Evolutionary conservation across 768 basidiomycete species (phyloP).

Genomic region (Suillus discolor): DNA sequence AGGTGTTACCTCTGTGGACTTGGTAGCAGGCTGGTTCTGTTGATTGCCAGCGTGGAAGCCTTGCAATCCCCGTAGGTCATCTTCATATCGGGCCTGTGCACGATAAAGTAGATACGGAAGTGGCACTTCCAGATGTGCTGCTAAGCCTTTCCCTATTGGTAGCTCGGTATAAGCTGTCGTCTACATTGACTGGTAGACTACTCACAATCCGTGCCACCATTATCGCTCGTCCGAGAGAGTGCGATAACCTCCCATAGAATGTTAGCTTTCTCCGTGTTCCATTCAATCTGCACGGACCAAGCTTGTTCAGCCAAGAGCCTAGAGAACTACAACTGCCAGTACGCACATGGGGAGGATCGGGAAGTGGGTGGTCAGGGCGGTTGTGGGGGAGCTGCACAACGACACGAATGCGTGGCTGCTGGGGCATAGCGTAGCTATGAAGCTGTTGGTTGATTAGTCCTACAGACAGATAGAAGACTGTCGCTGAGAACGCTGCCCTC

Average conservation of each 20-base stretch:
- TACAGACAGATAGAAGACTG: background rate
- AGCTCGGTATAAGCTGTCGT: background rate
- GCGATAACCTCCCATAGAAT: slow-evolving; percentile 88
- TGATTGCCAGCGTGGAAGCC: slow-evolving; percentile 56
- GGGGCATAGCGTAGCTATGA: slow-evolving; percentile 20
- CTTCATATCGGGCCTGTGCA: slow-evolving; percentile 81
- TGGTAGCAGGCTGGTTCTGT: slow-evolving; percentile 30
- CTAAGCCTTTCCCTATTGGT: slow-evolving; percentile 76
- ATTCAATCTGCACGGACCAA: slow-evolving; percentile 63
- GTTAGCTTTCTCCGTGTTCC: slow-evolving; percentile 83
- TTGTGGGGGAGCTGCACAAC: slow-evolving; percentile 81
- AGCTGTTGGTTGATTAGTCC: background rate
- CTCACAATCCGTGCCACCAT: slow-evolving; percentile 79
- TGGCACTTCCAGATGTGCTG: slow-evolving; percentile 77
- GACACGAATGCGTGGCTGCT: slow-evolving; percentile 55
- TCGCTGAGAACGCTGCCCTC: background rate
- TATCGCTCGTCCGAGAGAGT: slow-evolving; percentile 70
- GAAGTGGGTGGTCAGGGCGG: slow-evolving; percentile 66
- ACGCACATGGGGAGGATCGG: slow-evolving; percentile 72
- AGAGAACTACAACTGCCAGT: slow-evolving; percentile 1
- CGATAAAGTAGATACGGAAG: slow-evolving; percentile 84
- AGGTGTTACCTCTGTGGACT: slow-evolving; percentile 20
- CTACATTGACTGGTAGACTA: slow-evolving; percentile 12
- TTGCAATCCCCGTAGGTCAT: slow-evolving; percentile 79
- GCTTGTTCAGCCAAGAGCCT: slow-evolving; percentile 14